Evolutionary conservation across 208 protist species (phyloP), one percentile per base, ranked within the genome.

Genomic region (Crithidia brevicula): DNA sequence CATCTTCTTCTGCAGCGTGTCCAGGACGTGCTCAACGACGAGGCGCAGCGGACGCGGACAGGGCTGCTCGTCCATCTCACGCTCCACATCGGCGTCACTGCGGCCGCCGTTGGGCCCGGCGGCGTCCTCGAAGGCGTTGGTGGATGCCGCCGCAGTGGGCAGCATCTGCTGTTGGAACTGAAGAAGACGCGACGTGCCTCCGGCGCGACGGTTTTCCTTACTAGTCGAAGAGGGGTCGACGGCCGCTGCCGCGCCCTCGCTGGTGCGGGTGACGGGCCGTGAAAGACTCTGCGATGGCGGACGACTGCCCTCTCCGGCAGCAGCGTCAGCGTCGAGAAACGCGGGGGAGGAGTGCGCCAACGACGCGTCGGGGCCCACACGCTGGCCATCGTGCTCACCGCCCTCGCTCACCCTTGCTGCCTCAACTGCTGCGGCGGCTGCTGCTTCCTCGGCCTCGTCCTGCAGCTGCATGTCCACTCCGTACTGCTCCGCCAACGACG

Each of bases 31-130:
- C 40, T 85, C 70, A 7, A 96, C 66, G 40, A 96, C 83, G 31
- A 94, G 69, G 30, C 88, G 81, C 47, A 96, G 78, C n/a, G 92
- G 86, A n/a, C 66, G 75, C 0, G 92, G 92, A 30, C 89, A 95
- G 11, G 92, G 92, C 77, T 95, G 87, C 50, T 72, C 64, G 16
- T 79, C 68, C 9, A 96, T 69, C n/a, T 83, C 77, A 0, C 49
- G 40, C 72, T 89, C 87, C 6, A 67, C 79, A n/a, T 92, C 86
- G 13, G 75, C 79, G 10, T 71, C 64, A 9, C 47, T 38, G 8
- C 54, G 20, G 30, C n/a, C 18, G 54, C 52, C 63, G 15, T 42
- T 23, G 30, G 18, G 7, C n/a, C 10, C 28, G 28, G 23, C 10
- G 16, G 15, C 49, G 36, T 57, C 33, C 4, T 25, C 51, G 36